Percentiles rank a stretch among this genome's conserved stretches.
phyloP scores from a whole-genome alignment of 225 moss, liverwort and hornwort genomes.

The Bryoerythrophyllum caledonicum region DNA sequence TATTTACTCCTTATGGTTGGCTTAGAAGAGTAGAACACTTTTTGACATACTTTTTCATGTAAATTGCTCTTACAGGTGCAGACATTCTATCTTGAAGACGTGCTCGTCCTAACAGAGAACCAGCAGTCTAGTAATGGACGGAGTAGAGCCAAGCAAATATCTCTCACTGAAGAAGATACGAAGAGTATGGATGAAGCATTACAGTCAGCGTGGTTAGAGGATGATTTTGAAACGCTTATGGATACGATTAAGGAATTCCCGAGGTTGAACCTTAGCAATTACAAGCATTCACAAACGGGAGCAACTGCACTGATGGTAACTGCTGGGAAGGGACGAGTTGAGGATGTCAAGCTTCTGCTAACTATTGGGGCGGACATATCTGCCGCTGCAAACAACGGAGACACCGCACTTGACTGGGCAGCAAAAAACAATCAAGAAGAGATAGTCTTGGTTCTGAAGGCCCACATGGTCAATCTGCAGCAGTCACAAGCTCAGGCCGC shows the following conservation, averaged over 20 bases:
- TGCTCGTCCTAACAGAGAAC: slow-evolving; percentile 61
- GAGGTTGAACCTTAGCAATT: slow-evolving; percentile 73
- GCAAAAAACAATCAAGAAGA: slow-evolving; percentile 59
- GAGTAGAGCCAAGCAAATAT: slow-evolving; percentile 21
- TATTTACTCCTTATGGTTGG: background rate
- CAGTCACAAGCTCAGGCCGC: slow-evolving; percentile 52
- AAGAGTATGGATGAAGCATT: slow-evolving; percentile 92
- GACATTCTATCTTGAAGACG: slow-evolving; percentile 86
- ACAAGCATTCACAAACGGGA: slow-evolving; percentile 85
- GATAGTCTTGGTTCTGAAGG: slow-evolving; percentile 55
- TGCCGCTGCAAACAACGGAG: slow-evolving; percentile 71
- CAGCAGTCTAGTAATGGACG: slow-evolving; percentile 25
- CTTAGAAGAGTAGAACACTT: background rate
- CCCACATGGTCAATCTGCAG: slow-evolving; percentile 45
- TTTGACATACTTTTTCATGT: slow-evolving; percentile 23
- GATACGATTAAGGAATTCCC: slow-evolving; percentile 77
- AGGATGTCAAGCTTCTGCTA: slow-evolving; percentile 73
- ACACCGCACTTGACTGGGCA: slow-evolving; percentile 83
- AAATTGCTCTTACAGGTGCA: slow-evolving; percentile 60
- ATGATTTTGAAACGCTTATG: slow-evolving; percentile 82
- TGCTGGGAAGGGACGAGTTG: slow-evolving; percentile 83
- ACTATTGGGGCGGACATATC: slow-evolving; percentile 80
- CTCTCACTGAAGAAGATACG: slow-evolving; percentile 74
- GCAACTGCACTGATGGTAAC: slow-evolving; percentile 91
- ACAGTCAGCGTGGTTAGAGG: slow-evolving; percentile 83